Evolutionary conservation across 2,329 filamentous ascomycete genomes (phyloP).

Genomic region (Alternaria consortialis): DNA sequence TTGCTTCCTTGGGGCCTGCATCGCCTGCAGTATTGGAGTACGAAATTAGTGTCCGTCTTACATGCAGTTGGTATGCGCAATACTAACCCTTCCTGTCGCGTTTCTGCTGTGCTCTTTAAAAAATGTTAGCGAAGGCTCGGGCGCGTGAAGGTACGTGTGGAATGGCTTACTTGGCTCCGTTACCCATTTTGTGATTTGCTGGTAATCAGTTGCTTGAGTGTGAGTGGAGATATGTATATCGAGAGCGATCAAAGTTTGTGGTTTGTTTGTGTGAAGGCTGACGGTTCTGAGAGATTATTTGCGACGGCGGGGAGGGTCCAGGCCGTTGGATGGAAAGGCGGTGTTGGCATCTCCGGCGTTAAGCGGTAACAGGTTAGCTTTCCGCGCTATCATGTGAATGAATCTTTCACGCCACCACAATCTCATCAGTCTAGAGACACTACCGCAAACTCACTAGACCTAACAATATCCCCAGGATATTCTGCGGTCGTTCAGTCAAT

Average conservation of each 20-base stretch:
- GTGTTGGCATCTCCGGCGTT: constrained; percentile 18
- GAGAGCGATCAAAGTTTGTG: constrained; percentile 17
- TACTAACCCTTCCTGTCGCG: constrained; percentile 44
- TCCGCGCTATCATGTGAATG: constrained; percentile 26
- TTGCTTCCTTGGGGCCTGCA: constrained; percentile 4
- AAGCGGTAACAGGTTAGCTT: constrained; percentile 18
- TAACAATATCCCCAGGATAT: background rate
- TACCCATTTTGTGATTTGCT: constrained; percentile 44
- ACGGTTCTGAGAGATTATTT: constrained; percentile 38
- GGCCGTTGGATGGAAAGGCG: constrained; percentile 23
- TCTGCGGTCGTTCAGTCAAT: background rate
- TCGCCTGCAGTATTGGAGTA: background rate
- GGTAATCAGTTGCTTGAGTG: constrained; percentile 27
- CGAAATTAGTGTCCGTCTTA: background rate
- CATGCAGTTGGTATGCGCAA: constrained; percentile 42
- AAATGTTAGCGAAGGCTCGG: constrained; percentile 28
- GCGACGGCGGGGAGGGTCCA: constrained; percentile 31
- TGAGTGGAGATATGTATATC: constrained; percentile 16
- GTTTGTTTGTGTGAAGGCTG: constrained; percentile 18
- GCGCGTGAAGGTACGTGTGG: background rate
- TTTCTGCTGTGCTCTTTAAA: constrained; percentile 48
- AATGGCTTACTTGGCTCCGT: constrained; percentile 49
- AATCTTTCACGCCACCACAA: background rate
- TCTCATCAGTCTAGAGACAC: background rate
- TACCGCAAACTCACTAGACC: background rate